Conservation (phyloP, 2,329 filamentous ascomycete genomes). For the Phialophora verrucosa region DNA sequence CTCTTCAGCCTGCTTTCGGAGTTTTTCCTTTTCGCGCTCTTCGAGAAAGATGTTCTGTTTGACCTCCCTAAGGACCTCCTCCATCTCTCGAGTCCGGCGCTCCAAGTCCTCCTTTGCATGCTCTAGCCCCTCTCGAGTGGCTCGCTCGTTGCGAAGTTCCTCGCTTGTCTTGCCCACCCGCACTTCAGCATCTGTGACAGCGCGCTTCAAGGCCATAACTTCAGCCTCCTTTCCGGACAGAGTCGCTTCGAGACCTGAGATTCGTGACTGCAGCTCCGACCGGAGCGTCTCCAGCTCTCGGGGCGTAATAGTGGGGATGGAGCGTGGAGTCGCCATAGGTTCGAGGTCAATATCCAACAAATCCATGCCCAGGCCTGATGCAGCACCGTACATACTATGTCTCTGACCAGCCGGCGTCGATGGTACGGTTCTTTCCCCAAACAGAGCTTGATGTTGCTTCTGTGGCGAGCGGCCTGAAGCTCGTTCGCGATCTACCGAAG, state of each 20-base stretch:
- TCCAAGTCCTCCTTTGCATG: constrained; percentile 84
- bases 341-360: constrained; percentile 91
- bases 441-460: constrained; percentile 33
- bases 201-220: constrained; percentile 82
- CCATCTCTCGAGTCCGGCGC: constrained; percentile 82
- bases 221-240: constrained; percentile 93
- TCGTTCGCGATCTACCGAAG: constrained; percentile 40
- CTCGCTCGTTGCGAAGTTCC: constrained; percentile 77
- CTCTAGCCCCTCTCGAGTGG: constrained; percentile 71
- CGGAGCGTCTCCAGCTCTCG: constrained; percentile 92
- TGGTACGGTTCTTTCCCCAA: constrained; percentile 32
- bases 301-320: constrained; percentile 86
- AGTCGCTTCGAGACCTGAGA: constrained; percentile 90
- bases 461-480: constrained; percentile 40
- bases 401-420: constrained; percentile 41
- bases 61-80: constrained; percentile 76
- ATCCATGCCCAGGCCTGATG: constrained; percentile 38
- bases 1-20: constrained; percentile 77
- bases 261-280: constrained; percentile 86
- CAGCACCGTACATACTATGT: constrained; percentile 37
- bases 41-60: constrained; percentile 79
- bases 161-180: constrained; percentile 87
- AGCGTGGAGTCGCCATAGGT: constrained; percentile 89
- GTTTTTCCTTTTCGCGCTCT: constrained; percentile 80
- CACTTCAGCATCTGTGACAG: constrained; percentile 87